Base-by-base conservation (phyloP, 1,139 yeast genomes). In the Hyphopichia burtonii region DNA sequence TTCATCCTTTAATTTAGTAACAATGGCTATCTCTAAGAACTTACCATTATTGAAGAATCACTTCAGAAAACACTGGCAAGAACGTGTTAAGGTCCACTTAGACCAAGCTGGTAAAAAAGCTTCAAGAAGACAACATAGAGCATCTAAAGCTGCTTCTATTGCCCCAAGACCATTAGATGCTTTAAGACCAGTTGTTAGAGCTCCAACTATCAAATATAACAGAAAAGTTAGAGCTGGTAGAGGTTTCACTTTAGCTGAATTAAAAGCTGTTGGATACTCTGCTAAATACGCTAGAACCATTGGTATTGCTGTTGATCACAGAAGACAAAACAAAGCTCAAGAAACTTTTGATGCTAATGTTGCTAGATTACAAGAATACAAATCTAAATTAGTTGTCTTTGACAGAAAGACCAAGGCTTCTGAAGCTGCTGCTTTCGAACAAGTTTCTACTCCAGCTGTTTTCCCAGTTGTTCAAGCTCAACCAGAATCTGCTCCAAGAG, bases 31-130 rank as follows among this genome's bases (percentile, higher is more conserved):
- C 82, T 77, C 93, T 68, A 90, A 93, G 91, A 93, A 93, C 80
- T 81, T 86, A 78, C 96, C 97, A 85, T 80, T 91, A 82, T 90
- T 85, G 80, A 86, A 86, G 83, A 86, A 86, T 80, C 96, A 87
- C 81, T 87, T 87, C 89, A 85, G 94, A 83, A 93, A 93, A 88
- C 93, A 90, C 96, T 93, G 99, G 99, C 98, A 93, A 82, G 96
- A 88, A 79, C 89, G 99, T 74, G 99, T 93, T 83, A 88, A 82
- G 76, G 96, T 89, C 66, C 97, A 93, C 90, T 86, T 91, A 71
- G 96, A 91, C 91, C 98, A 93, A 82, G 96, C 98, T 67, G 98
- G 98, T 74, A 89, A 90, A 86, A 93, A 93, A 86, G 91, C 80
- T 68, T 82, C 95, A 59, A 89, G 99, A 85, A 87, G 99, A 82